Evolutionary conservation across 75 land plant genomes (phyloP).

Genomic region (Cunninghamia lanceolata): DNA sequence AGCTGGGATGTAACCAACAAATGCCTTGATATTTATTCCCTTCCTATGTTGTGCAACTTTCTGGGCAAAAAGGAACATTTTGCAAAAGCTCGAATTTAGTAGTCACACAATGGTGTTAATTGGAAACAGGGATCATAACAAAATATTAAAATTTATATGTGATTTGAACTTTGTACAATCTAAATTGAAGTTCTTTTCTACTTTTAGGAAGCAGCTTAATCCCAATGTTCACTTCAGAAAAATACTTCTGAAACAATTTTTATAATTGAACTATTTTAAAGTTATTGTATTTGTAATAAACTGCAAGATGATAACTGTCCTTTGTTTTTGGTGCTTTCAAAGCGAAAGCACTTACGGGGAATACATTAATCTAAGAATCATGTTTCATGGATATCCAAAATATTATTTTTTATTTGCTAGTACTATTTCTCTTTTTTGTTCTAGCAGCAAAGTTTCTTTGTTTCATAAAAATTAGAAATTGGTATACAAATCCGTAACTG

Average conservation of each 20-base stretch:
- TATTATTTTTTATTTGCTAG: neutral
- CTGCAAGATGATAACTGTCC: neutral
- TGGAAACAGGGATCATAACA: too few relatives aligned
- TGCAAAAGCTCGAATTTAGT: too few relatives aligned
- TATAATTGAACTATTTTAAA: neutral
- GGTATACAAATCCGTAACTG: neutral
- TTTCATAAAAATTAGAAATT: neutral
- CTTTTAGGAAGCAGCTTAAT: neutral
- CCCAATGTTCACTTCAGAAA: neutral
- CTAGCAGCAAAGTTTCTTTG: neutral
- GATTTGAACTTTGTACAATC: neutral
- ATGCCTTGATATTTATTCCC: too few relatives aligned
- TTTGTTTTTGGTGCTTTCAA: neutral
- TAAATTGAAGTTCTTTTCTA: neutral
- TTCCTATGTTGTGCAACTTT: too few relatives aligned
- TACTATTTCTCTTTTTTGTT: neutral
- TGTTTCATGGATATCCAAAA: neutral
- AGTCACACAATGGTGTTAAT: too few relatives aligned
- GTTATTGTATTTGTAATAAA: neutral
- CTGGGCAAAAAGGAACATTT: too few relatives aligned
- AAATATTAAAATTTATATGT: neutral
- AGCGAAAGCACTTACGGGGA: neutral
- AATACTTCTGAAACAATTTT: neutral
- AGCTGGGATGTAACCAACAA: too few relatives aligned
- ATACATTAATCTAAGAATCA: neutral